Conservation (phyloP, 179 eudicot genomes). For the Beta corolliflora region DNA sequence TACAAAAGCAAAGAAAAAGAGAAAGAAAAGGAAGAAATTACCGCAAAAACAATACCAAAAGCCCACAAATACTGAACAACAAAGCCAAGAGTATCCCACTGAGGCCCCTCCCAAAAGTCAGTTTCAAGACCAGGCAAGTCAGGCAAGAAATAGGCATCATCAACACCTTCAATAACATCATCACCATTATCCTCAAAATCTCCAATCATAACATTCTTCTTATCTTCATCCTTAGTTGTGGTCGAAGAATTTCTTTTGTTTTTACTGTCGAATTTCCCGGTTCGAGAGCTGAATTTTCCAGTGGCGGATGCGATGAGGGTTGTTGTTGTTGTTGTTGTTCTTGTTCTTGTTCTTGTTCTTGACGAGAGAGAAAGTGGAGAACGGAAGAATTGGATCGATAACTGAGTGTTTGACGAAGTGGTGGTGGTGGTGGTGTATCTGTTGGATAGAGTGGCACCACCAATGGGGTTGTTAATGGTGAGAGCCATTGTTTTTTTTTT, state of each 20-base stretch:
- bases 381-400: slow-evolving; percentile 25
- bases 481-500: slow-evolving; percentile 26
- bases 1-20: background rate
- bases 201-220: background rate
- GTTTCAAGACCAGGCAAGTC: slow-evolving; percentile 62
- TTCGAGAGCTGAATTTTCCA: slow-evolving; percentile 53
- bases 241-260: slow-evolving; percentile 42
- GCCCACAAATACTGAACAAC: slow-evolving; percentile 97
- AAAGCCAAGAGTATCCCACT: slow-evolving; percentile 84
- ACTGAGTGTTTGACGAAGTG: slow-evolving; percentile 17
- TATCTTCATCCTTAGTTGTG: slow-evolving; percentile 45
- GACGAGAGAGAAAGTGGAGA: slow-evolving; percentile 24
- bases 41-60: slow-evolving; percentile 86
- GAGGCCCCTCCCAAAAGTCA: slow-evolving; percentile 82
- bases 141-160: slow-evolving; percentile 72
- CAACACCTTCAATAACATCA: slow-evolving; percentile 4
- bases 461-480: slow-evolving; percentile 35
- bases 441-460: slow-evolving; percentile 20
- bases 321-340: background rate
- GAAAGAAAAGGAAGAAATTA: slow-evolving; percentile 16
- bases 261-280: slow-evolving; percentile 74
- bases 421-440: slow-evolving; percentile 22
- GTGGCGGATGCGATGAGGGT: slow-evolving; percentile 52
- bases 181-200: slow-evolving; percentile 16
- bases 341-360: slow-evolving; percentile 19